Base-by-base conservation (phyloP, 306 rosid species). In the Quercus mongolica region DNA sequence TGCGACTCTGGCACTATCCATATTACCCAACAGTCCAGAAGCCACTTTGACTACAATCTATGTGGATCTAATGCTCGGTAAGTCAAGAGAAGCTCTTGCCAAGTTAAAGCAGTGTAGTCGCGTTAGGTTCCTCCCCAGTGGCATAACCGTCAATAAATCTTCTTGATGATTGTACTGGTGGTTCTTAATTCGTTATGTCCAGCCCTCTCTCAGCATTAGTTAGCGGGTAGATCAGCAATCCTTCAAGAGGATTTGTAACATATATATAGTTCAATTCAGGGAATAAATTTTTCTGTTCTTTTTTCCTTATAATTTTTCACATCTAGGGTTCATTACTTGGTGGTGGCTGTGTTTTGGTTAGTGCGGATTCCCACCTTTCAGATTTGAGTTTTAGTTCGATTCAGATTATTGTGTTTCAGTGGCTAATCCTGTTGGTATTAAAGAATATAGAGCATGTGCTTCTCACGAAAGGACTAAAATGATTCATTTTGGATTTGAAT, bases 191-290 rank as follows among this genome's bases (percentile, higher is more conserved):
- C 84, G 78, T 82, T 77, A 79, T 73, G 77, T 79, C 77, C 81
- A 57, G 86, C 85, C 91, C 75, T 81, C 79, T 74, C 83, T 83
- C 90, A 81, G 90, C 83, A 51, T 78, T 83, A 89, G 93, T 84
- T 89, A 91, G 91, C 83, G 82, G 88, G 86, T 91, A 93, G 96
- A 85, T 85, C 89, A 88, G 84, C 80, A 91, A 86, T 91, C 91
- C 89, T 78, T 79, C 76, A 83, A 86, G 86, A 86, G 98, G 94
- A 91, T 89, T 85, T 91, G 98, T 94, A 92, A 83, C 97, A 91
- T 96, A 87, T 69, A 89, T 93, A 89, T 87, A 93, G 93, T 89
- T 93, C 96, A 87, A 85, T 89, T 96, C 93, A 96, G 96, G 89
- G 83, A 96, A 96, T 88, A 91, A 88, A 81, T 76, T 91, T 91